Base-by-base conservation (phyloP, 2,329 filamentous ascomycete genomes). In the Chaetomium globosum region DNA sequence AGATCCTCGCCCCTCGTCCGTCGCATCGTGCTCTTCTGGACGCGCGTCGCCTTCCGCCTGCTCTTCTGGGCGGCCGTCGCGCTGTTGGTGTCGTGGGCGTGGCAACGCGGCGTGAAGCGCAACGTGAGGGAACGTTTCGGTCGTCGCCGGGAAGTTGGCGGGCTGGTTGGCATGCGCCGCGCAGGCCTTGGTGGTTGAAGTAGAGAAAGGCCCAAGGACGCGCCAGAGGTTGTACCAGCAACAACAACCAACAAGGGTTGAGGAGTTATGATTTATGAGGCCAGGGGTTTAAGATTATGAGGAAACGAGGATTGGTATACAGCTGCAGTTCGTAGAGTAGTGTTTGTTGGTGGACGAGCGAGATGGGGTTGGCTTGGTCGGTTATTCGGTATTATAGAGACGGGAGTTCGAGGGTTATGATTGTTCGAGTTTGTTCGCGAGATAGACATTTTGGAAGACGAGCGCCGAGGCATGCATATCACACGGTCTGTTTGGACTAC, bases 21-120 rank as follows among this genome's bases (percentile, higher is more conserved):
- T 67, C 85, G 91, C 66, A 79, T 92, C 23, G 81, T 96, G 65
- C 80, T 92, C 73, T 96, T 88, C 80, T 92, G 92, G 87, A 85
- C 92, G 60, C 80, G 84, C n/a, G 74, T 96, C 63, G 81, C 82
- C 12, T 75, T 91, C 68, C 79, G 84, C 28, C 70, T 92, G 51
- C 75, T 85, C 1, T 86, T 92, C 68, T 95, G 87, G 86, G 83
- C 83, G 1, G 75, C 79, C 1, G 70, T 93, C 2, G 78, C 82
- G 4, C 80, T 82, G 0, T 51, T 87, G 0, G 81, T 81, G 0
- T 79, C 87, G 21, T 81, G 83, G 66, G 80, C 89, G 3, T 89
- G 83, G 76, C 87, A 88, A 73, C 80, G 91, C 2, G 88, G 92
- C 0, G 74, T 89, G 19, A 85, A 87, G 69, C 86, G 86, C 65